Evolutionary conservation across 1,284 basidiomycete genomes (phyloP).

Genomic region (Kwoniella shivajii): DNA sequence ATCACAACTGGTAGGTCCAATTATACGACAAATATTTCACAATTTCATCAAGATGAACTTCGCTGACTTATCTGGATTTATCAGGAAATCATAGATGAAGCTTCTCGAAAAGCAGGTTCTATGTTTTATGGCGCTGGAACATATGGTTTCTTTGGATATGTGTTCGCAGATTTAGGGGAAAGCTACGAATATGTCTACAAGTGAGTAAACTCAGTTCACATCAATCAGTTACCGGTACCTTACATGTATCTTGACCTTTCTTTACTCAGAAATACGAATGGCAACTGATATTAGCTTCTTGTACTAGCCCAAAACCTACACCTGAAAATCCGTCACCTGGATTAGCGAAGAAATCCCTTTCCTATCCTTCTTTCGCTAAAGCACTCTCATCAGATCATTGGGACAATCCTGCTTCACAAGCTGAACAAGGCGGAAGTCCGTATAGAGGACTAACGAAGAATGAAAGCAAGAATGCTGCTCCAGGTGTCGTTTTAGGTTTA

Average conservation of each 20-base stretch:
- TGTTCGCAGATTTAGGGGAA: constrained; percentile 86
- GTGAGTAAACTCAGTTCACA: constrained; percentile 65
- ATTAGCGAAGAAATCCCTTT: constrained; percentile 64
- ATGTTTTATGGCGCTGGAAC: constrained; percentile 86
- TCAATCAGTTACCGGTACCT: too few relatives aligned
- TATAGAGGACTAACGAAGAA: constrained; percentile 71
- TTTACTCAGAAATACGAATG: too few relatives aligned
- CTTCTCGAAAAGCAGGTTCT: constrained; percentile 69
- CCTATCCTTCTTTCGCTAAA: constrained; percentile 66
- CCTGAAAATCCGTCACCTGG: constrained; percentile 54
- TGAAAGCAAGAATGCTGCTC: constrained; percentile 76
- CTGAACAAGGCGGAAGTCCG: constrained; percentile 53
- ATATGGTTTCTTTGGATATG: constrained; percentile 89
- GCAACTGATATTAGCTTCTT: too few relatives aligned
- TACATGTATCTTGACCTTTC: too few relatives aligned
- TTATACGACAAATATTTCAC: too few relatives aligned
- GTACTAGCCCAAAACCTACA: constrained; percentile 10
- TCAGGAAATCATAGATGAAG: constrained; percentile 76
- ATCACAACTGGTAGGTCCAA: constrained; percentile 66
- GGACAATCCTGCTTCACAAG: constrained; percentile 22
- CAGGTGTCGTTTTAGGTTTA: constrained; percentile 68
- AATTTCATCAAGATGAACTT: too few relatives aligned
- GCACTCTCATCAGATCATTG: constrained; percentile 61
- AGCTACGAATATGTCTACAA: constrained; percentile 76
- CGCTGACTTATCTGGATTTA: too few relatives aligned